Base-by-base conservation (phyloP, 306 rosid species). In the Gillenia trifoliata region DNA sequence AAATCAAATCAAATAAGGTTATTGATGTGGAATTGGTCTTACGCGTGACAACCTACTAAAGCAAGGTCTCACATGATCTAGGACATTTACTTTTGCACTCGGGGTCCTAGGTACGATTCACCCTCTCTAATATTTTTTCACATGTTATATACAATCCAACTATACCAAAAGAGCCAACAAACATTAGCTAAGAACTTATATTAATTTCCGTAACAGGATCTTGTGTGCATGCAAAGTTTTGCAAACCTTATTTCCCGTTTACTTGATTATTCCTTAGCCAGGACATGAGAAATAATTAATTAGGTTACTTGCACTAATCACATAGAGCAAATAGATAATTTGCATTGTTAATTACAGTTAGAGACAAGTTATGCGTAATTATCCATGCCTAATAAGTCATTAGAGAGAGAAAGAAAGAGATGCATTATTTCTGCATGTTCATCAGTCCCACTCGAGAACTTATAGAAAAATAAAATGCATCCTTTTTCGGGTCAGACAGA, bases 401-500 rank as follows among this genome's bases (percentile, higher is more conserved):
- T 71, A 75, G 59, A 31, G 66, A n/a, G 76, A 55, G 50, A 38
- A 33, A 41, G 25, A 71, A 61, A 64, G 36, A 79, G 70, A 61
- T 47, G 49, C 60, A 60, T 52, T 25, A 68, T 73, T 19, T 33
- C 17, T 25, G 20, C 54, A 31, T 34, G 60, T 62, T 59, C 57
- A 26, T 25, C 63, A 12, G 33, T 31, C 45, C 19, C 3, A 26
- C 28, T 57, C 20, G 61, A 23, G 31, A 55, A 36, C 50, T 36
- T 36, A 13, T 64, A 38, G 40, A 28, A 43, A 45, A 59, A 71
- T 9, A 22, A 66, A 62, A 83, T 78, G 82, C 79, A 82, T 85
- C 72, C 79, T 47, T 75, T 79, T 82, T 81, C 86, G 82, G 81
- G 78, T 77, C 79, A 75, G 90, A 88, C 93, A 86, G 91, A 88